A percentile compares a stretch with the other conserved stretches of the same genome.
phyloP scores from a whole-genome alignment of 163 green algal species.

The Scenedesmus sp. region DNA sequence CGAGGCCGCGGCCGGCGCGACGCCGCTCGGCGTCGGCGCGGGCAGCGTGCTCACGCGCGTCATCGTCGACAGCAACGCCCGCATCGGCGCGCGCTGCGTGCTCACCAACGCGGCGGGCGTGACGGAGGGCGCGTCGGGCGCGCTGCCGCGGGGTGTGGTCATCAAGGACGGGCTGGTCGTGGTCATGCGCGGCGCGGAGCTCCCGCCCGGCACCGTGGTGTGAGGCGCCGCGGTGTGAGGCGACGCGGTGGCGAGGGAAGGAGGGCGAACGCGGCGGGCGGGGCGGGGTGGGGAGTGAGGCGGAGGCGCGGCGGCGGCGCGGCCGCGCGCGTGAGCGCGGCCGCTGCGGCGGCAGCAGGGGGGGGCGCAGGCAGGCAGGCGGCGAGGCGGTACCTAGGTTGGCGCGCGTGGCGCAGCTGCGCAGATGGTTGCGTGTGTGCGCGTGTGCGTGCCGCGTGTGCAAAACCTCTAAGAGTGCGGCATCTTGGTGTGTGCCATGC shows the following conservation, averaged over 20 bases:
- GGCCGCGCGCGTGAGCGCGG: too few relatives aligned
- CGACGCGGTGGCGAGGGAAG: too few relatives aligned
- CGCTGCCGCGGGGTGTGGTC: slow-evolving; percentile 59
- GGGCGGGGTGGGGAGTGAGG: too few relatives aligned
- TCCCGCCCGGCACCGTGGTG: slow-evolving; percentile 48
- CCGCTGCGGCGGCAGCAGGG: too few relatives aligned
- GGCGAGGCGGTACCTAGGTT: too few relatives aligned
- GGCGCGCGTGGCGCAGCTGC: too few relatives aligned
- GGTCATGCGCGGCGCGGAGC: slow-evolving; percentile 77
- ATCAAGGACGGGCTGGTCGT: slow-evolving; percentile 94
- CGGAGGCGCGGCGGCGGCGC: too few relatives aligned
- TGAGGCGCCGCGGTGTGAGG: too few relatives aligned
- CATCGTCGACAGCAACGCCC: slow-evolving; percentile 81
- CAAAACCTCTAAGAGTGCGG: too few relatives aligned
- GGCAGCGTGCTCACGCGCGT: slow-evolving; percentile 57
- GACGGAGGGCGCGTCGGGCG: slow-evolving; percentile 74
- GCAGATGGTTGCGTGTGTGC: neutral
- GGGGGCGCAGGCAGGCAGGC: too few relatives aligned
- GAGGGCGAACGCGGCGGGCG: too few relatives aligned
- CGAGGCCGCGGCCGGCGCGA: slow-evolving; percentile 51
- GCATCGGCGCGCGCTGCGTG: slow-evolving; percentile 80
- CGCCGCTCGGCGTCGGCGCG: slow-evolving; percentile 90
- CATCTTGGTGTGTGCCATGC: too few relatives aligned
- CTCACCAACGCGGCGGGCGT: slow-evolving; percentile 54
- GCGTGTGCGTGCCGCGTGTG: neutral